Base-by-base conservation (phyloP, 257 asterid species). In the Solanum medicagineum region DNA sequence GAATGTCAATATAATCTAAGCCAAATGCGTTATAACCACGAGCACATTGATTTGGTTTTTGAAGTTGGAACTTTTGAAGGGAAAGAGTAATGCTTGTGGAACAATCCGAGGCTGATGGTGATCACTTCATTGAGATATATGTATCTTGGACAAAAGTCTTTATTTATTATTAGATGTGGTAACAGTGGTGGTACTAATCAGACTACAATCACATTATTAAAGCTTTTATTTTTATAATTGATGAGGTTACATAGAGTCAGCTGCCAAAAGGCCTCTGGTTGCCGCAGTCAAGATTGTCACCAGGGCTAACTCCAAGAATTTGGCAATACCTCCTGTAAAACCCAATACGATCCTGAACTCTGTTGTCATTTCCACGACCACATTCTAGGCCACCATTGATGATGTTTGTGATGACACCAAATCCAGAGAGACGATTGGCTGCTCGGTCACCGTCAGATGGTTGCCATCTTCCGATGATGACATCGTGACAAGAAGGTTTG, bases 371-470 rank as follows among this genome's bases (percentile, higher is more conserved):
- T 10, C 92, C 88, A 4, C 24, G 60, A 7, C 89, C 90, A 24
- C 92, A 90, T 55, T 90, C 90, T 8, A 86, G 6, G 7, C 90
- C 92, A 19, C 90, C 92, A 62, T 88, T 88, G 73, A 90, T 88
- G 70, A 90, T 85, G 86, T 90, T 90, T 3, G 92, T 90, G 26
- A 86, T 49, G 1, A 86, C 86, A 12, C 92, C 90, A 20, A 81
- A 88, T 17, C 92, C 89, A 1, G 92, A 86, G 4, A 84, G 74
- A 0, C 88, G 85, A 8, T 86, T 85, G 1, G 90, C 92, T 0
- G 85, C n/a, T 0, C 40, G 26, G 29, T 90, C 90, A 0, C 57
- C 26, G 0, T 44, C 7, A 0, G 92, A 85, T 0, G 92, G 92
- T 3, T 56, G 66, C 88, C 90, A 90, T 69, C 80, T 26, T 1